These are phyloP conservation scores for Bruguiera gymnorhiza DNA, from an alignment of 345 rosid species.

Conservation along the genomic window DNA sequence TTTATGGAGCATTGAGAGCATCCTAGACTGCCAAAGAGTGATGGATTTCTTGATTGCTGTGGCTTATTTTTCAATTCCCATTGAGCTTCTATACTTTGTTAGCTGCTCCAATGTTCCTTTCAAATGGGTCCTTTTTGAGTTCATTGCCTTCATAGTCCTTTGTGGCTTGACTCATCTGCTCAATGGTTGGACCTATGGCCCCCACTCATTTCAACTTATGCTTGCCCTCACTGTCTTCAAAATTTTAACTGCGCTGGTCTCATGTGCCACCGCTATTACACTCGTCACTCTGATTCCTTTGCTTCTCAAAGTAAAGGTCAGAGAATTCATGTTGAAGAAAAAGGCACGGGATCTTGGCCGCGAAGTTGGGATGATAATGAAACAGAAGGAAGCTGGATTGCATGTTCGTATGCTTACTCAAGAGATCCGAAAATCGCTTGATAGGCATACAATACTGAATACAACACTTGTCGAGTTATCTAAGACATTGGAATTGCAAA, in stretches of 20 bases:
- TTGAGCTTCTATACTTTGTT: conserved; percentile 89
- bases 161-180: conserved; percentile 97
- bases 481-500: conserved; percentile 75
- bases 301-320: conserved; percentile 86
- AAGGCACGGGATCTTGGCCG: conserved; percentile 85
- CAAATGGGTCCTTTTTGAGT: conserved; percentile 93
- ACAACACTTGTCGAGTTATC: conserved; percentile 93
- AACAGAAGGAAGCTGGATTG: conserved; percentile 74
- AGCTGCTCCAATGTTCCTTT: conserved; percentile 94
- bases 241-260: conserved; percentile 88
- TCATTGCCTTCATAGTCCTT: conserved; percentile 94
- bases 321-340: conserved; percentile 90
- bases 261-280: conserved; percentile 92
- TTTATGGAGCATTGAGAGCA: conserved; percentile 74
- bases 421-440: conserved; percentile 89
- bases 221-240: conserved; percentile 88
- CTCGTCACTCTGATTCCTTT: conserved; percentile 85
- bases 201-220: conserved; percentile 82
- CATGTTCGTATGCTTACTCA: conserved; percentile 95
- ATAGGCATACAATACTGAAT: conserved; percentile 73
- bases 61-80: conserved; percentile 91
- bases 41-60: conserved; percentile 94
- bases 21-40: conserved; percentile 72
- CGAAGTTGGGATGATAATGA: conserved; percentile 89
- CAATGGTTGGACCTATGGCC: conserved; percentile 85